These are phyloP conservation scores for Aspergillus bombycis DNA, from an alignment of 2,329 filamentous ascomycete genomes.

Conservation along the genomic window DNA sequence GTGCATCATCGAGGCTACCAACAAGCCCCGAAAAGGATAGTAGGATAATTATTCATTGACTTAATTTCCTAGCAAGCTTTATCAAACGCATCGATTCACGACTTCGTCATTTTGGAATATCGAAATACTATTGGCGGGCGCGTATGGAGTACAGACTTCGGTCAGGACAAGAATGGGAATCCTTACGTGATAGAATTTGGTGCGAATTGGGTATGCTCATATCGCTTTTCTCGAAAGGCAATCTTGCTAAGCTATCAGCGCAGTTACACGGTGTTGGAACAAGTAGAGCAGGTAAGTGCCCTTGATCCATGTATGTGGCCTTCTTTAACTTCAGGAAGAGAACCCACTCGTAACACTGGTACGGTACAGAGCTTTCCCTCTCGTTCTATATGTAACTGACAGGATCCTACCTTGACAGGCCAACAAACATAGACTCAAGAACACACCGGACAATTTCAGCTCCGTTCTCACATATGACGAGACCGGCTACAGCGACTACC, in stretches of 20 bases:
- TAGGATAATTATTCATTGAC: neutral
- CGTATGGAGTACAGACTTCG: constrained; percentile 61
- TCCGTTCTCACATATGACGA: constrained; percentile 65
- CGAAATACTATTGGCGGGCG: constrained; percentile 66
- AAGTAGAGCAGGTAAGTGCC: constrained; percentile 22
- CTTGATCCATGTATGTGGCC: no score
- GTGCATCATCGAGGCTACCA: constrained; percentile 14
- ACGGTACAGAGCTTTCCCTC: neutral
- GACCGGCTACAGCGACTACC: constrained; percentile 57
- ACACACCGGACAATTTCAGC: constrained; percentile 61
- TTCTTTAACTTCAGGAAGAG: constrained; percentile 16
- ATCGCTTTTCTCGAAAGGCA: neutral
- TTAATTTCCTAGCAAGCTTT: constrained; percentile 56
- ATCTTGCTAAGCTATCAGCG: neutral
- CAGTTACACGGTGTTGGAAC: constrained; percentile 48
- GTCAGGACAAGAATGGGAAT: constrained; percentile 53
- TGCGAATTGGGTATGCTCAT: constrained; percentile 63
- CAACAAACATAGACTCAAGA: constrained; percentile 61
- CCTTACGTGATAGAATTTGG: constrained; percentile 66
- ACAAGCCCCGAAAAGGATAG: neutral
- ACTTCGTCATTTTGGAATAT: constrained; percentile 69
- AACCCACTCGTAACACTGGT: constrained; percentile 62
- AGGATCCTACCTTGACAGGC: constrained; percentile 32
- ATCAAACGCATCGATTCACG: constrained; percentile 61
- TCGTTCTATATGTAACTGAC: neutral